A percentile compares a stretch with the other conserved stretches of the same genome.
phyloP scores from a whole-genome alignment of 2,329 filamentous ascomycete species.

The Talaromyces rugulosus region DNA sequence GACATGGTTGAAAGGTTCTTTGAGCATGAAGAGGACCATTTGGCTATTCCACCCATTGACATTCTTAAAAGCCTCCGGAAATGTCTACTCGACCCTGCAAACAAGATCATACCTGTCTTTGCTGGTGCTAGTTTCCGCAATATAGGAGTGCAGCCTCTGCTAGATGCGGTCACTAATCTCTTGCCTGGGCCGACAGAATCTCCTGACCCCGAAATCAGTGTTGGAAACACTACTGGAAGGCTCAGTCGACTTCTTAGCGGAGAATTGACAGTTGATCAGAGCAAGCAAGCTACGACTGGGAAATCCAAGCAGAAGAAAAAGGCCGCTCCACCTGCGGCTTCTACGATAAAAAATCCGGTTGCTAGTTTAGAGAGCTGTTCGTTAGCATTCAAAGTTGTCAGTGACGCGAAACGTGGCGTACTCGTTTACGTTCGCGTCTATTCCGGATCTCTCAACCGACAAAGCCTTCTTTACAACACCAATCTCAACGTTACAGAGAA shows the following conservation, averaged over 20 bases:
- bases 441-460: conserved; percentile 71
- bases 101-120: conserved; percentile 77
- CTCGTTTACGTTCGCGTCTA: conserved; percentile 92
- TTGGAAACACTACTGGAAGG: conserved; percentile 56
- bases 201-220: conserved; percentile 71
- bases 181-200: conserved; percentile 78
- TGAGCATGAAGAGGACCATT: conserved; percentile 67
- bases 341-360: conserved; percentile 44
- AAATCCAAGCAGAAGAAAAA: conserved; percentile 42
- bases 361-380: conserved; percentile 65
- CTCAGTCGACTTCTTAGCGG: conserved; percentile 49
- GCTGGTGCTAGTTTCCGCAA: conserved; percentile 91
- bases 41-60: conserved; percentile 60
- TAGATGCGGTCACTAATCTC: conserved; percentile 84
- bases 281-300: conserved; percentile 24
- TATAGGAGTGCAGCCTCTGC: conserved; percentile 84
- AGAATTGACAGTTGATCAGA: conserved; percentile 37
- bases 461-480: conserved; percentile 79
- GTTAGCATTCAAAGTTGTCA: conserved; percentile 87
- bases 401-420: conserved; percentile 78
- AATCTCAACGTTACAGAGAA: conserved; percentile 75
- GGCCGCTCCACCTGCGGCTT: conserved; percentile 33
- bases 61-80: conserved; percentile 72
- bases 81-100: conserved; percentile 62
- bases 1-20: conserved; percentile 79